Base-by-base conservation (phyloP, 176 grass and related monocot species). In the Echinochloa phyllopogon region DNA sequence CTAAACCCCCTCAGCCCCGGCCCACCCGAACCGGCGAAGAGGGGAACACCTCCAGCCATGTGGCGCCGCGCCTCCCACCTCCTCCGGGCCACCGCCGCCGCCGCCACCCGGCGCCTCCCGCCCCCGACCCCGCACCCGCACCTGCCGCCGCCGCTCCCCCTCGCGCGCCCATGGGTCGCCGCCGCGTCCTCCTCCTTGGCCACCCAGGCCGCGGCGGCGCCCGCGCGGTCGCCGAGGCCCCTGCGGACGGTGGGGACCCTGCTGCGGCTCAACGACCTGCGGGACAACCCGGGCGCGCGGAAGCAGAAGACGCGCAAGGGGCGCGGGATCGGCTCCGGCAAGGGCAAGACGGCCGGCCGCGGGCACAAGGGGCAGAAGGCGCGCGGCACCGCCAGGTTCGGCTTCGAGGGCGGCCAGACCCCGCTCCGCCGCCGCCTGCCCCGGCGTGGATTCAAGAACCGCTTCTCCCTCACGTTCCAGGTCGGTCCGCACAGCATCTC, bases 291-390 rank as follows among this genome's bases (percentile, higher is more conserved):
- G 5, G 95, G 95, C 39, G 87, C 95, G 43, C 72, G 42, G 58
- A 83, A 98, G 52, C 92, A 98, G 88, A 98, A 98, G 93, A 98
- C 88, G 63, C 88, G 95, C 36, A 98, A 98, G 85, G 95, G 95
- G 14, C 88, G 92, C 52, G 95, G 92, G 39, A 98, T 98, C 82
- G 95, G 95, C 21, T 98, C 91, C 14, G 95, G 95, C n/a, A 98
- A 88, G 85, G 95, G 93, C 12, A 98, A 98, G 83, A 98, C 95
- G 10, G 93, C 91, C 0, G 95, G 93, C 41, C 94, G 95, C 62
- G 95, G 95, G 1, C 95, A 98, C 79, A 98, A 95, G 83, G 95
- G 95, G 9, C 93, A 98, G 86, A 98, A 95, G 85, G 93, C 95
- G 29, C 88, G 95, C 47, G 95, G 93, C 56, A 98, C 91, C 72